Evolutionary conservation across 768 basidiomycete genomes (phyloP), one percentile per base, ranked within the genome.

Genomic region (Dacryopinax spathularia): DNA sequence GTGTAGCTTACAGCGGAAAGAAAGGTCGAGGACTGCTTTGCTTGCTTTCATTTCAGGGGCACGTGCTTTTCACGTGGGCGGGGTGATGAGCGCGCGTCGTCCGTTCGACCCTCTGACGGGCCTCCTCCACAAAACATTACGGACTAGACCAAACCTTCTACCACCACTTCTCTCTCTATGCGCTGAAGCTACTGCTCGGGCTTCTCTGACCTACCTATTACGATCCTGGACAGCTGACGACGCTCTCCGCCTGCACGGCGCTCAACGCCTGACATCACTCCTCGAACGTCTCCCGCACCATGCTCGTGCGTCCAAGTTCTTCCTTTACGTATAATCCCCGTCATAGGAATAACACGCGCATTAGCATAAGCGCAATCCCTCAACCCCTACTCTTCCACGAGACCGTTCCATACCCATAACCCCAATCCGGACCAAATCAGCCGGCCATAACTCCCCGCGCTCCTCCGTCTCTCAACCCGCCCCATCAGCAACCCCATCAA

Each of bases 401-500:
- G 5, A 22, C 3, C 48, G 48, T 5, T 9, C 48, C 48, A 13
- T 18, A 6, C 48, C 48, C 48, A 27, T 31, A 6, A 41, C 39
- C 4, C 48, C 22, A 9, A 13, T 29, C 3, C 48, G 48, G 15
- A 56, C 48, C 22, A 56, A 56, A 29, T 56, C 48, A 22, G 31
- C 48, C 22, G 48, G 48, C 10, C 13, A 13, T 2, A 3, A 27
- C 48, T 27, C 48, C 29, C 31, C 48, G 25, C 48, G n/a, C 3
- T 15, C 48, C 48, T 56, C 13, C 29, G 15, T 6, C 48, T 37
- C 36, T 37, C 29, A 12, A 12, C 25, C 20, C 25, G 6, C 31
- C 41, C 39, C 44, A n/a, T n/a, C n/a, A n/a, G n/a, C n/a, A n/a
- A n/a, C 62, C 62, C 62, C 31, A 18, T 39, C 62, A 6, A 12